Percentiles rank a stretch among this genome's conserved stretches.
Evolutionary conservation across 2,329 filamentous ascomycete species (phyloP).

Genomic region (Penicillium sp.): DNA sequence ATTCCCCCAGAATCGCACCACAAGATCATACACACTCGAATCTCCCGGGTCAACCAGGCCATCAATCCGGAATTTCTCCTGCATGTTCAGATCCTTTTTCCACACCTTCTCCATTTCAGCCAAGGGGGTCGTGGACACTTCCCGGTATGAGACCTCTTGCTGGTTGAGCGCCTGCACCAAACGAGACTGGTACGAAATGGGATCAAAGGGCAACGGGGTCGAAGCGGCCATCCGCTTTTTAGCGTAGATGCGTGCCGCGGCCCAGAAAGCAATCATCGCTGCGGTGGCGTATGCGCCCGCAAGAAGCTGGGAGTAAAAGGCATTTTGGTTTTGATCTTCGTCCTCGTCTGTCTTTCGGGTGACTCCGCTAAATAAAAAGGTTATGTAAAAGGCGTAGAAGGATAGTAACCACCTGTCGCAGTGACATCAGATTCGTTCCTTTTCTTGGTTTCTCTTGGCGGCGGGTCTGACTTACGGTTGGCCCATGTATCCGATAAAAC

Average conservation of each 20-base stretch:
- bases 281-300: no score
- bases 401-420: no score
- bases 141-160: not conserved
- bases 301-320: no score
- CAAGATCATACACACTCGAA: slow-evolving; percentile 4
- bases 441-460: no score
- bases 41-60: slow-evolving; percentile 3
- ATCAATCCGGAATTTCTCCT: slow-evolving; percentile 1
- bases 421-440: no score
- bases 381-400: no score
- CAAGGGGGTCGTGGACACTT: not conserved
- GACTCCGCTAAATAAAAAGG: no score
- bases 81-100: not conserved
- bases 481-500: no score
- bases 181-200: slow-evolving; percentile 5
- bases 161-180: slow-evolving; percentile 2
- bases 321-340: no score
- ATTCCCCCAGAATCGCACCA: slow-evolving; percentile 5
- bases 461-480: no score
- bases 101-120: not conserved
- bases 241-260: not conserved
- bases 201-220: slow-evolving; percentile 4
- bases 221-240: not conserved
- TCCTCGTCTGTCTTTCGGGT: no score
- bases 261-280: no score